These are phyloP conservation scores for Rhododendron molle DNA, from an alignment of 148 eudicot species.

Conservation along the genomic window DNA sequence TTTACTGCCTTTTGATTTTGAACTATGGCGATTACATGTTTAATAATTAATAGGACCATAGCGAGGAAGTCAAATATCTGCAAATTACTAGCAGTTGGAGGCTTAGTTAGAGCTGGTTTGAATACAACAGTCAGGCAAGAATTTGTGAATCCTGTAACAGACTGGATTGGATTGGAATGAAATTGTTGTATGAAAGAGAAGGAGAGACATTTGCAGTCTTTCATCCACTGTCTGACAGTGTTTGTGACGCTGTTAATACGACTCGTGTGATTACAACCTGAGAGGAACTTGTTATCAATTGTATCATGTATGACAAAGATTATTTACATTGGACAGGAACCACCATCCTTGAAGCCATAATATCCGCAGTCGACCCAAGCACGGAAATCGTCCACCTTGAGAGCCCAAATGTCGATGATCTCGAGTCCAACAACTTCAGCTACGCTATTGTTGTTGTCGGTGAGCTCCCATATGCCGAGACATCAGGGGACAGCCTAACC, in stretches of 20 bases:
- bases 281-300: not conserved
- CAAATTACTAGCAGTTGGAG: not conserved
- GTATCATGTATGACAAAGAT: not conserved
- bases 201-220: not conserved
- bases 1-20: not conserved
- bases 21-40: not conserved
- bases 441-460: constrained; percentile 78
- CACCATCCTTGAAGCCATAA: constrained; percentile 63
- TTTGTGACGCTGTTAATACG: no score
- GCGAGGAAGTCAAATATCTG: not conserved
- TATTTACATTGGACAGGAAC: constrained; percentile 39
- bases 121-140: not conserved
- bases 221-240: not conserved
- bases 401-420: constrained; percentile 44
- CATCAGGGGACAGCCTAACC: constrained; percentile 56
- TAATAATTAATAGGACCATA: not conserved
- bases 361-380: constrained; percentile 47
- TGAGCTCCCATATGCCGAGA: constrained; percentile 73
- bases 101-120: not conserved
- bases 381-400: constrained; percentile 51
- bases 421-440: constrained; percentile 46
- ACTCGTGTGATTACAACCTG: no score
- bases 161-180: not conserved
- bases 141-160: not conserved
- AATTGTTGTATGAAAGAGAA: not conserved